phyloP scores from a whole-genome alignment of 1,284 basidiomycete genomes.

The Cutaneotrichosporon cavernicola region DNA sequence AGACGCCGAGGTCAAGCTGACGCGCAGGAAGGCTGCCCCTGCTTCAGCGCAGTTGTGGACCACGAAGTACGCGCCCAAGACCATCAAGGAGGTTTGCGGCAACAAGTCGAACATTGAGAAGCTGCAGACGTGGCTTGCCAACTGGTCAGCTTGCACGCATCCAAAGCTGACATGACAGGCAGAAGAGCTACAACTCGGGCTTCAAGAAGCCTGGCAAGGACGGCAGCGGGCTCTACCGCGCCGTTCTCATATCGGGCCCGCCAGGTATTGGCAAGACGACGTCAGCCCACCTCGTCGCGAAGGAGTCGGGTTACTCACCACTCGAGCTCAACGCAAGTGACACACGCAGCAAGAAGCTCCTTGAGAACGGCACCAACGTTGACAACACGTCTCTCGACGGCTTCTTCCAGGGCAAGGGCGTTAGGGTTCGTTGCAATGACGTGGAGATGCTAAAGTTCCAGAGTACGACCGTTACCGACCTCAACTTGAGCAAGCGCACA shows the following conservation, averaged over 20 bases:
- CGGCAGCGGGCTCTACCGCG: slow-evolving; percentile 80
- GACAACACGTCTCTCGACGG: slow-evolving; percentile 85
- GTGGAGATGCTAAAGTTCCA: slow-evolving; percentile 30
- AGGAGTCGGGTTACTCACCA: slow-evolving; percentile 81
- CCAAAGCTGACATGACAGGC: slow-evolving; percentile 57
- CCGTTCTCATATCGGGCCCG: slow-evolving; percentile 85
- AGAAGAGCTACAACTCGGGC: slow-evolving; percentile 64
- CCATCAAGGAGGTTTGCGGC: slow-evolving; percentile 87
- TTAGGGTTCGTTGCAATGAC: slow-evolving; percentile 48
- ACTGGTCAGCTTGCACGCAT: slow-evolving; percentile 64
- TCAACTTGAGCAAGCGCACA: slow-evolving; percentile 72
- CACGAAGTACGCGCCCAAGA: slow-evolving; percentile 85
- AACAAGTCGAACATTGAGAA: slow-evolving; percentile 91
- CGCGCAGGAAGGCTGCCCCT: slow-evolving; percentile 53
- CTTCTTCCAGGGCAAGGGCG: slow-evolving; percentile 69
- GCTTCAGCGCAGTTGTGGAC: slow-evolving; percentile 78
- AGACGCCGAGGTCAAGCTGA: neutral
- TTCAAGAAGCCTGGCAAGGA: slow-evolving; percentile 96
- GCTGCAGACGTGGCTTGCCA: slow-evolving; percentile 77
- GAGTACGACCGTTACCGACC: slow-evolving; percentile 66
- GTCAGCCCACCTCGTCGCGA: slow-evolving; percentile 87
- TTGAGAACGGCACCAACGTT: slow-evolving; percentile 87
- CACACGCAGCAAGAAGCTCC: slow-evolving; percentile 89
- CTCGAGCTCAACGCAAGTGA: slow-evolving; percentile 98
- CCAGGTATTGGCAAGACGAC: slow-evolving; percentile 99